Evolutionary conservation across 2,329 filamentous ascomycete species (phyloP), one percentile per base, ranked within the genome.

Genomic region (Trichoderma koningiopsis): DNA sequence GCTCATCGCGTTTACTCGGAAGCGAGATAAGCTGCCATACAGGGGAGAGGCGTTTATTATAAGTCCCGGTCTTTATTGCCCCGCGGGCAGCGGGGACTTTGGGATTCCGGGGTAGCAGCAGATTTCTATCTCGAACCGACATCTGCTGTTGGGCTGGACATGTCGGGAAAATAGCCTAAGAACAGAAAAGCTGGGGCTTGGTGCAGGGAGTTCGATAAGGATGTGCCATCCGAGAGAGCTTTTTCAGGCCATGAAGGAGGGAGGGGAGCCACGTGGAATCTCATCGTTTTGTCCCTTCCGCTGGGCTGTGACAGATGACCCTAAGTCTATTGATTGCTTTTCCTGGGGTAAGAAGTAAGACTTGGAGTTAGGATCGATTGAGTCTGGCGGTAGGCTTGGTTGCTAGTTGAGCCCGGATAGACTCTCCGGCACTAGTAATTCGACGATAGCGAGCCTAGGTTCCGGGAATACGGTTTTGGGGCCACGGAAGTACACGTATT

Each of bases 21-120:
- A 13, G 62, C 52, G 33, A 7, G 33, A 65, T 31, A 35, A 5
- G 33, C 29, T 37, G 55, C 22, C 22, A 40, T 40, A 53, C 22
- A 37, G 47, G 61, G 60, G 47, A 29, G 47, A 64, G 61, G 61
- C 37, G 37, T 22, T 57, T 40, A 66, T 58, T 27, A 27, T 49
- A 57, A 57, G 53, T 55, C n/a, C 37, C 63, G 63, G 27, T 16
- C n/a, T 19, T 40, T 58, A 58, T 58, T 57, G 63, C 63, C 63
- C 63, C 63, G 63, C 63, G 19, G 16, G n/a, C 14, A 37, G 53
- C 63, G 63, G 63, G 63, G 63, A 66, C 33, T 47, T 57, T 40
- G 47, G 61, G 53, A 49, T 47, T 58, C 63, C 63, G 63, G 63
- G 63, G 63, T 66, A 66, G 57, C 56, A 66, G 57, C 56, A 66